Evolutionary conservation across 768 basidiomycete species (phyloP).

Genomic region (Xanthoconium purpureum): DNA sequence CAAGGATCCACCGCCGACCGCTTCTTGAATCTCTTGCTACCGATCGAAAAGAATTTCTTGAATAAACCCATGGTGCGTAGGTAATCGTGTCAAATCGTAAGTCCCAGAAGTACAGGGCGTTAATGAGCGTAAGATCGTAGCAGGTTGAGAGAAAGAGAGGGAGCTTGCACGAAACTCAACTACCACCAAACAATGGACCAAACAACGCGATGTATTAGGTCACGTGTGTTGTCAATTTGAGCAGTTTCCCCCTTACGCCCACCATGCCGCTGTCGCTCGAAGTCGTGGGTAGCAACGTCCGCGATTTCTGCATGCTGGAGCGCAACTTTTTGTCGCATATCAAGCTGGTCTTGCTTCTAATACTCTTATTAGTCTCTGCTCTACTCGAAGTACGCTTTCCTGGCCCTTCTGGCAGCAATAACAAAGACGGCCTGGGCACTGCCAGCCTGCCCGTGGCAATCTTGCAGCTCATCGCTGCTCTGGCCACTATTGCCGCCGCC

Average conservation of each 20-base stretch:
- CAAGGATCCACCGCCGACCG: conserved; percentile 26
- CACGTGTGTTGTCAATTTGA: conserved; percentile 17
- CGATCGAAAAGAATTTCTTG: conserved; percentile 66
- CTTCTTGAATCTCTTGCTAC: conserved; percentile 61
- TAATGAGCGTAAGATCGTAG: conserved; percentile 24
- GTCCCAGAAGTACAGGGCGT: conserved; percentile 22
- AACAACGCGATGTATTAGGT: conserved; percentile 22
- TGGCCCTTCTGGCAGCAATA: conserved; percentile 27
- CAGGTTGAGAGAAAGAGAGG: background rate
- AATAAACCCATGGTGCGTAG: conserved; percentile 57
- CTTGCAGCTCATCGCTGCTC: conserved; percentile 50
- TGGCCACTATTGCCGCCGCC: conserved; percentile 54
- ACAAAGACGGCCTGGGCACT: conserved; percentile 23
- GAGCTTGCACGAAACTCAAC: conserved; percentile 28
- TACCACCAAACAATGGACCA: conserved; percentile 41
- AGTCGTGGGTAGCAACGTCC: conserved; percentile 58
- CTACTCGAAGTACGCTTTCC: conserved; percentile 61
- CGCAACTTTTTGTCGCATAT: conserved; percentile 69
- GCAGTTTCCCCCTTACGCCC: background rate
- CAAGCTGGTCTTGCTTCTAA: conserved; percentile 62
- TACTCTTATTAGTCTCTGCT: conserved; percentile 60
- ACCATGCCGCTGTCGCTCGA: conserved; percentile 30
- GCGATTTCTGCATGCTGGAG: conserved; percentile 79
- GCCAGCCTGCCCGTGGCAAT: conserved; percentile 48
- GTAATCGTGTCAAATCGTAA: conserved; percentile 30